Conservation (phyloP, 73 alveolate species). For the Durusdinium trenchii region DNA sequence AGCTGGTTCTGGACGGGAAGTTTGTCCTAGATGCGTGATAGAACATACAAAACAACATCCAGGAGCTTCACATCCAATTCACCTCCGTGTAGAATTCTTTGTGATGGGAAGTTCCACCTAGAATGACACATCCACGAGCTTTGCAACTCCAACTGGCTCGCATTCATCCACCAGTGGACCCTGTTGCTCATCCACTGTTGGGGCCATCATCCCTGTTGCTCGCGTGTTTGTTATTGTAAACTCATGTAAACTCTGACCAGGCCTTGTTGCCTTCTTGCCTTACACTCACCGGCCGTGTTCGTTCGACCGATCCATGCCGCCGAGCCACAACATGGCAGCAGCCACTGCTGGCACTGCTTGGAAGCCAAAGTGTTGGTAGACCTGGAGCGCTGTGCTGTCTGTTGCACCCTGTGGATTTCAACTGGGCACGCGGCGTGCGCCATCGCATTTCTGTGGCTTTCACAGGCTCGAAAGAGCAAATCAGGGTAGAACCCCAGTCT, state of each 20-base stretch:
- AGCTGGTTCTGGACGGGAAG: neutral
- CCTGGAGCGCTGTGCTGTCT: neutral
- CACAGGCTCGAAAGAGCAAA: neutral
- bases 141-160: neutral
- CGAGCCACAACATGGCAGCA: conserved; percentile 24
- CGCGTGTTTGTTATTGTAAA: neutral
- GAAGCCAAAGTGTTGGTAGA: conserved; percentile 80
- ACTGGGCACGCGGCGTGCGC: neutral
- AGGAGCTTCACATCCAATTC: too few relatives aligned
- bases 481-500: neutral
- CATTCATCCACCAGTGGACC: neutral
- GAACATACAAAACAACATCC: too few relatives aligned
- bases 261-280: neutral
- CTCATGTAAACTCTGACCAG: neutral
- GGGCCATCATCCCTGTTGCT: neutral
- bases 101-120: too few relatives aligned
- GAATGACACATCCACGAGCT: too few relatives aligned
- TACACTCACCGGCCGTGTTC: neutral
- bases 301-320: neutral
- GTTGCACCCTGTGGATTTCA: neutral
- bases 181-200: neutral
- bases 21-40: too few relatives aligned
- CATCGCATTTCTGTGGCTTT: neutral
- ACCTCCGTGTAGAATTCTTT: too few relatives aligned
- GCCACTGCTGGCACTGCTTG: conserved; percentile 86